A percentile compares a stretch with the other conserved stretches of the same genome.
Conservation (phyloP, 164 flowering plant species). For the Nymphaea thermarum region DNA sequence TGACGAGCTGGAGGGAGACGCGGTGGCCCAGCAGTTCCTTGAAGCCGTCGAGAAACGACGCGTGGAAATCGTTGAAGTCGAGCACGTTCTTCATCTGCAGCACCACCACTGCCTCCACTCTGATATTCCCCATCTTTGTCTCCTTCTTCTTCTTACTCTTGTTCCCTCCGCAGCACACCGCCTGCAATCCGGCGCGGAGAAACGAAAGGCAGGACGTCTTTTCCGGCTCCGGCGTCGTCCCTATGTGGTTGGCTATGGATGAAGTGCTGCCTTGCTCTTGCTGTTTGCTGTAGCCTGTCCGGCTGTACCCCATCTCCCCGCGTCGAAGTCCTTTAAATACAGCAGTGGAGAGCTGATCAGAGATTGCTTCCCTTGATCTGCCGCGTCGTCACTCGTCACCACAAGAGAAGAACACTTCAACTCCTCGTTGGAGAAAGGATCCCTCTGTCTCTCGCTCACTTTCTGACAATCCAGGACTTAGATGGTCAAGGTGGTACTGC, state of each 20-base stretch:
- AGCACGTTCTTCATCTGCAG: conserved; percentile 67
- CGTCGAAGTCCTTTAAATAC: too few relatives aligned
- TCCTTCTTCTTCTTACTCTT: background rate
- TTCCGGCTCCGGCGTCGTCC: too few relatives aligned
- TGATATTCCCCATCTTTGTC: conserved; percentile 3
- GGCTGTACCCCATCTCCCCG: too few relatives aligned
- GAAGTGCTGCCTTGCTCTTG: background rate
- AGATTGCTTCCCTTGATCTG: too few relatives aligned
- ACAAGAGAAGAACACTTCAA: too few relatives aligned
- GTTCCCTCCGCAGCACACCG: background rate
- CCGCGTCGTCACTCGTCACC: too few relatives aligned
- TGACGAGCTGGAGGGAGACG: conserved; percentile 52
- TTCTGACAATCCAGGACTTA: too few relatives aligned
- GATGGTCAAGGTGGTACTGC: background rate
- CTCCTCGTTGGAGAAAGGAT: background rate
- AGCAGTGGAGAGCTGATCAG: too few relatives aligned
- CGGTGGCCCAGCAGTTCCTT: conserved; percentile 33
- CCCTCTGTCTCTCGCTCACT: background rate
- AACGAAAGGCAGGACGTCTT: background rate
- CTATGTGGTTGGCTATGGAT: background rate
- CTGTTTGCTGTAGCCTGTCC: background rate
- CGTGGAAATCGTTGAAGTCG: conserved; percentile 47
- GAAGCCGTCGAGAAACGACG: conserved; percentile 32
- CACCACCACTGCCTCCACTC: conserved; percentile 43
- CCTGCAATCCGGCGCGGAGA: background rate